A percentile compares a stretch with the other conserved stretches of the same genome.
Evolutionary conservation across 139 green algal species (phyloP).

Genomic region (Coelastrella sp.): DNA sequence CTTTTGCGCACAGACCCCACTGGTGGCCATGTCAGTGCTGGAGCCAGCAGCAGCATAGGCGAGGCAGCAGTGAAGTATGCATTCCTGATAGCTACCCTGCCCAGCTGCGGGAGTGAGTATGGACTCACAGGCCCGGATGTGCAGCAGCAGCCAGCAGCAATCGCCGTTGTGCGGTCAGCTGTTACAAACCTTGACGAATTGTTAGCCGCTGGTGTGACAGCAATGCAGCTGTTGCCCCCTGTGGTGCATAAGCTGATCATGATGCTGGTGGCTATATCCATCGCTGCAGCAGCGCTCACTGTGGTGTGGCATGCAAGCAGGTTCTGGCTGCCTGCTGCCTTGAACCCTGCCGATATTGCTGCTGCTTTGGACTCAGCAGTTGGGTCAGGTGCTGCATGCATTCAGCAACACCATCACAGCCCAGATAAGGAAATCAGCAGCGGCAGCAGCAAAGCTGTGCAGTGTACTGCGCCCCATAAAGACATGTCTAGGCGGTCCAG

Average conservation of each 20-base stretch:
- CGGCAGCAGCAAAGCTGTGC: slow-evolving; percentile 6
- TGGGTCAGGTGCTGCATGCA: too few relatives aligned
- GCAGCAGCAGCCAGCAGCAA: slow-evolving; percentile 9
- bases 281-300: not conserved
- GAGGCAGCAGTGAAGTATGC: slow-evolving; percentile 70
- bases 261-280: not conserved
- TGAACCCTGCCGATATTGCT: slow-evolving; percentile 6
- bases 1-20: slow-evolving; percentile 72
- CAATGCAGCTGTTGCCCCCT: slow-evolving; percentile 5
- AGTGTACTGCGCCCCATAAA: not conserved
- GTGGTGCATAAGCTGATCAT: slow-evolving; percentile 24
- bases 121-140: slow-evolving; percentile 29
- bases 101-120: slow-evolving; percentile 10
- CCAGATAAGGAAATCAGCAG: not conserved
- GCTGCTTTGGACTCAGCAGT: not conserved
- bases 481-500: slow-evolving; percentile 10
- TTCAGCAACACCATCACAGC: not conserved
- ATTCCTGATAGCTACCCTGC: slow-evolving; percentile 62
- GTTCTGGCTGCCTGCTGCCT: slow-evolving; percentile 18
- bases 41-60: slow-evolving; percentile 52
- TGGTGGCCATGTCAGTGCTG: slow-evolving; percentile 74
- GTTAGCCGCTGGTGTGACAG: not conserved
- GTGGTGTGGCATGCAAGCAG: slow-evolving; percentile 41
- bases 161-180: not conserved
- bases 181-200: not conserved